Evolutionary conservation across 768 basidiomycete species (phyloP).

Genomic region (Leccinum arenicola): DNA sequence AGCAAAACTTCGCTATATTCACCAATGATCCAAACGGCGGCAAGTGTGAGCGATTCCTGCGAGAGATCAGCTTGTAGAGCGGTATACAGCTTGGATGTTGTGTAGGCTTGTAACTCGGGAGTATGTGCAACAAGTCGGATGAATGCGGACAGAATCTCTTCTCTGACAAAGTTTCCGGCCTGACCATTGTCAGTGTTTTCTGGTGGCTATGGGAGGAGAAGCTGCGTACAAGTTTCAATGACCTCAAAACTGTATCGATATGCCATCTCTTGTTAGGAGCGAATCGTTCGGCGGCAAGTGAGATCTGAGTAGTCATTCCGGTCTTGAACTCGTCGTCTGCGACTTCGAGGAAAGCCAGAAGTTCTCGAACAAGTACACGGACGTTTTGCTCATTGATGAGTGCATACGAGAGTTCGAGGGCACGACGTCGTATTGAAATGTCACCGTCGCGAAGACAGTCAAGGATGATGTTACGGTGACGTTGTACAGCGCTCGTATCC

Average conservation of each 20-base stretch:
- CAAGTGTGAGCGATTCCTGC: slow-evolving; percentile 91
- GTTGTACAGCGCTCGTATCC: slow-evolving; percentile 97
- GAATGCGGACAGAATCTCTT: slow-evolving; percentile 93
- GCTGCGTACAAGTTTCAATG: slow-evolving; percentile 77
- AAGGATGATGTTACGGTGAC: slow-evolving; percentile 97
- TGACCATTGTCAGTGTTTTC: slow-evolving; percentile 28
- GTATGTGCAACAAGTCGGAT: slow-evolving; percentile 96
- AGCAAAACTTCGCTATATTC: slow-evolving; percentile 92
- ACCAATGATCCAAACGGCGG: slow-evolving; percentile 93
- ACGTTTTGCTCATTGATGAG: slow-evolving; percentile 95
- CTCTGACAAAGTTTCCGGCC: slow-evolving; percentile 98
- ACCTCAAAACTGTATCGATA: slow-evolving; percentile 93
- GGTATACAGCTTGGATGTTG: slow-evolving; percentile 84
- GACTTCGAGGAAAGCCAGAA: slow-evolving; percentile 94
- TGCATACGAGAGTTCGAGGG: slow-evolving; percentile 95
- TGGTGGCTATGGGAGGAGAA: neutral
- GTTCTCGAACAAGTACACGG: slow-evolving; percentile 84
- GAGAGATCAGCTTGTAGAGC: slow-evolving; percentile 90
- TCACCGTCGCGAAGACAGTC: slow-evolving; percentile 99
- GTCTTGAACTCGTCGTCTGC: slow-evolving; percentile 99
- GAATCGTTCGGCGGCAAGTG: slow-evolving; percentile 91
- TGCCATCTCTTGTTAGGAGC: slow-evolving; percentile 99
- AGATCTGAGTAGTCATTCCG: slow-evolving; percentile 96
- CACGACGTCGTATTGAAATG: slow-evolving; percentile 95
- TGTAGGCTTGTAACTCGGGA: slow-evolving; percentile 94